phyloP scores from a whole-genome alignment of 2,329 filamentous ascomycete genomes.

The Alternaria hordeiaustralica region DNA sequence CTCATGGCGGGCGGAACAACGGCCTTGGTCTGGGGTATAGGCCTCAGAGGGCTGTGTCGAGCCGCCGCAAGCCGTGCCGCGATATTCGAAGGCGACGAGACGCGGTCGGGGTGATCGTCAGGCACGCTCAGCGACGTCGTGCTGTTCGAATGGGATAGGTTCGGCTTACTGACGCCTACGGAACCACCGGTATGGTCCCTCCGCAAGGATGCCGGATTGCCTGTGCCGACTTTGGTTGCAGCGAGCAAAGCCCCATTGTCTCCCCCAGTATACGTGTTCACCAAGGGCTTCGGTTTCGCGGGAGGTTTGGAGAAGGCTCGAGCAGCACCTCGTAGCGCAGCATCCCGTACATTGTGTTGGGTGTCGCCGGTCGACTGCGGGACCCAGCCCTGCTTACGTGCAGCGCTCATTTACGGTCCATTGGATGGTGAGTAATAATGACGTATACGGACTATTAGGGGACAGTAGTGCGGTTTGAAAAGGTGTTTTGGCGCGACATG shows the following conservation, averaged over 20 bases:
- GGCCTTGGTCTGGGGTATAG: conserved; percentile 25
- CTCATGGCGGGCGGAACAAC: conserved; percentile 19
- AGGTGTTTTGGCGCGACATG: conserved; percentile 9
- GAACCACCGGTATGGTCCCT: conserved; percentile 43
- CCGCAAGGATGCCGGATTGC: conserved; percentile 29
- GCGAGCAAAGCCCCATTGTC: conserved; percentile 55
- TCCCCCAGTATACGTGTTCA: conserved; percentile 49
- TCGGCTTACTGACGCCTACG: conserved; percentile 30
- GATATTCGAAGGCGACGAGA: conserved; percentile 65
- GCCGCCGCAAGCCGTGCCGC: conserved; percentile 69
- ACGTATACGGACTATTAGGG: conserved; percentile 11
- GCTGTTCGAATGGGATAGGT: conserved; percentile 37
- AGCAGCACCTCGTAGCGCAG: conserved; percentile 58
- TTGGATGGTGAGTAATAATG: conserved; percentile 31
- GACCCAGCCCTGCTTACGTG: conserved; percentile 37
- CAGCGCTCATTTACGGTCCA: conserved; percentile 48
- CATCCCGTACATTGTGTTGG: conserved; percentile 49
- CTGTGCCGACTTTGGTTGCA: conserved; percentile 52
- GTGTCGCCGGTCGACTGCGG: conserved; percentile 44
- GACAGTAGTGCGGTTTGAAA: conserved; percentile 8
- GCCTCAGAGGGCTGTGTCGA: conserved; percentile 59
- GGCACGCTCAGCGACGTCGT: conserved; percentile 41
- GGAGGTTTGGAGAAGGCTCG: conserved; percentile 56
- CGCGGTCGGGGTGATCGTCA: conserved; percentile 32
- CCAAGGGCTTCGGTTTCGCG: conserved; percentile 49